Base-by-base conservation (phyloP, 345 rosid genomes). In the Hibiscus tridactylites region DNA sequence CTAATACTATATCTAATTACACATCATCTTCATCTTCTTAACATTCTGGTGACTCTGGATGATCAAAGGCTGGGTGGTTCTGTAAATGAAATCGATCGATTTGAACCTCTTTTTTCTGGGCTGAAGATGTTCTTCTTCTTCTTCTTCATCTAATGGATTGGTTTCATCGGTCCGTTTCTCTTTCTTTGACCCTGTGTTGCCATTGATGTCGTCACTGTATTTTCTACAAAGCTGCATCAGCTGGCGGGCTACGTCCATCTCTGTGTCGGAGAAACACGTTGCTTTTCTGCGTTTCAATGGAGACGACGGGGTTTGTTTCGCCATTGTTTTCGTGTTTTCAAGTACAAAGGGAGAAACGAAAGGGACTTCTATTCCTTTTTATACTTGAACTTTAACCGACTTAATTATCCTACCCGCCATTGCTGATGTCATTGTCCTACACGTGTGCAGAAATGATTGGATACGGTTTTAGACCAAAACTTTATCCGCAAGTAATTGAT, bases 61-160 rank as follows among this genome's bases (percentile, higher is more conserved):
- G 10, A 17, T 64, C 52, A 64, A 4, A 64, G 68, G 68, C 52
- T 64, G 19, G n/a, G 68, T 64, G 3, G 52, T 39, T 5, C 52
- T 64, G 28, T 64, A 64, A 64, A 64, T 42, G 24, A 39, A 64
- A 64, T 64, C 68, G 1, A 64, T 64, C 29, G 68, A 64, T 42
- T 64, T 64, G 19, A 39, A 64, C 68, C 68, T 46, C 31, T 31
- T 39, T 39, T 64, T 39, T 2, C 29, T 64, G 0, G 52, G 50
- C 68, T 64, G 68, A 26, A 37, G 7, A 35, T 37, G 3, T 3
- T 63, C 6, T 17, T 61, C 65, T 19, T 61, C 65, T 17, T 63
- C 49, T 17, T 64, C 31, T 1, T 19, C 50, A 29, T 39, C 50
- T 9, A 64, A 19, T 11, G 16, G 50, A 39, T 11, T 39, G 68